Conservation (phyloP, 495 filamentous ascomycete genomes). For the Cercophora newfieldiana region DNA sequence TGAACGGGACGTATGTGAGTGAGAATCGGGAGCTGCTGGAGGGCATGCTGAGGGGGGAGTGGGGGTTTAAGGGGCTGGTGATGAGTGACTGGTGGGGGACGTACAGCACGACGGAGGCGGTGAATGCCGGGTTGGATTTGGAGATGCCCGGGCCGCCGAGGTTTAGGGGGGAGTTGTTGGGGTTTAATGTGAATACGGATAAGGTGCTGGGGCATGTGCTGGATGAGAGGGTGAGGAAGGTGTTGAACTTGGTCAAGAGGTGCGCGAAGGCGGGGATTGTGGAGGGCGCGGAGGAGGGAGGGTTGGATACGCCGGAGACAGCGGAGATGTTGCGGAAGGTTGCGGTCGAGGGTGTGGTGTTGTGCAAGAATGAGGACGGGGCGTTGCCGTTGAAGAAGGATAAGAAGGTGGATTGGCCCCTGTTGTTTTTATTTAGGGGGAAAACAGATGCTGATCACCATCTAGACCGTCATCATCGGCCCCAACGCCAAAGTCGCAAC, state of each 20-base stretch:
- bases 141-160: constrained; percentile 73
- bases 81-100: constrained; percentile 78
- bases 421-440: too few species aligned
- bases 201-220: constrained; percentile 59
- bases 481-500: constrained; percentile 71
- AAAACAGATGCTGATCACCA: background rate
- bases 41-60: constrained; percentile 67
- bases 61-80: constrained; percentile 67
- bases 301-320: constrained; percentile 43
- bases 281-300: constrained; percentile 40
- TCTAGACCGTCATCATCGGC: constrained; percentile 53
- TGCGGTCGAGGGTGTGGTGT: constrained; percentile 67
- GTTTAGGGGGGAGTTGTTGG: constrained; percentile 62
- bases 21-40: constrained; percentile 64
- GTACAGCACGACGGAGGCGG: constrained; percentile 65
- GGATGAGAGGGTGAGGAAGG: constrained; percentile 62
- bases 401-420: constrained; percentile 45
- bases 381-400: constrained; percentile 65
- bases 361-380: constrained; percentile 70
- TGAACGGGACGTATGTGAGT: constrained; percentile 70
- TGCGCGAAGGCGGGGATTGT: constrained; percentile 56
- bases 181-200: constrained; percentile 57
- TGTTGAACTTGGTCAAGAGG: constrained; percentile 62
- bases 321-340: constrained; percentile 58
- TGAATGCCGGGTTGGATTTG: constrained; percentile 68